phyloP scores from a whole-genome alignment of 2,329 filamentous ascomycete species.

The Clarireedia homoeocarpa region DNA sequence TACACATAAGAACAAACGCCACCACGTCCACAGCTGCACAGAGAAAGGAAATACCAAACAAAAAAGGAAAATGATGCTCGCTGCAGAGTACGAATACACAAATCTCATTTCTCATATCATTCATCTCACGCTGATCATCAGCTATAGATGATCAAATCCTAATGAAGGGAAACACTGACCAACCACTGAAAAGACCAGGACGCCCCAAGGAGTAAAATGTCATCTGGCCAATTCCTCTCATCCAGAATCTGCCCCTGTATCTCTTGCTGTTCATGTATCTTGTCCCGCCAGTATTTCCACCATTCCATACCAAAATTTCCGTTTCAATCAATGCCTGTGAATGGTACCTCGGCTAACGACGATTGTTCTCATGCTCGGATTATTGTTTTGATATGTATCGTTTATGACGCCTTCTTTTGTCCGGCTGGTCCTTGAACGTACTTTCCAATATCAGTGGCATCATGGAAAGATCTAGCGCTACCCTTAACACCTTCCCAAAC shows the following conservation, averaged over 20 bases:
- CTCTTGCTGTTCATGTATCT: neutral
- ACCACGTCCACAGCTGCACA: neutral
- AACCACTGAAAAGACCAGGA: neutral
- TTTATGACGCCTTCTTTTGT: conserved; percentile 48
- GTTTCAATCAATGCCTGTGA: conserved; percentile 5
- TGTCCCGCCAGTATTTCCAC: neutral
- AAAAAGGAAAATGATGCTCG: neutral
- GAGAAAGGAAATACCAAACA: neutral
- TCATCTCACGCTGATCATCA: neutral
- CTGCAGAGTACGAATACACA: neutral
- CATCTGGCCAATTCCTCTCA: too few species aligned
- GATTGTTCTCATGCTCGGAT: neutral
- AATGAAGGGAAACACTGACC: neutral
- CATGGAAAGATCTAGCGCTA: conserved; percentile 63
- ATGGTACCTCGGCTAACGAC: neutral
- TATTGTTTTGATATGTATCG: neutral
- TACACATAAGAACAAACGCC: neutral
- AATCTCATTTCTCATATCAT: neutral
- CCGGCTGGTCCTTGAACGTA: conserved; percentile 54
- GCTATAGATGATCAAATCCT: neutral
- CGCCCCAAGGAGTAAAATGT: too few species aligned
- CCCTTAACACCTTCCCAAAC: conserved; percentile 76
- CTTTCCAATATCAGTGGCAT: conserved; percentile 69
- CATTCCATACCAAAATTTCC: neutral
- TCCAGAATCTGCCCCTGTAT: neutral